Percentiles rank a stretch among this genome's conserved stretches.
Conservation (phyloP, 176 grass and related monocot genomes). For the Phoenix dactylifera region DNA sequence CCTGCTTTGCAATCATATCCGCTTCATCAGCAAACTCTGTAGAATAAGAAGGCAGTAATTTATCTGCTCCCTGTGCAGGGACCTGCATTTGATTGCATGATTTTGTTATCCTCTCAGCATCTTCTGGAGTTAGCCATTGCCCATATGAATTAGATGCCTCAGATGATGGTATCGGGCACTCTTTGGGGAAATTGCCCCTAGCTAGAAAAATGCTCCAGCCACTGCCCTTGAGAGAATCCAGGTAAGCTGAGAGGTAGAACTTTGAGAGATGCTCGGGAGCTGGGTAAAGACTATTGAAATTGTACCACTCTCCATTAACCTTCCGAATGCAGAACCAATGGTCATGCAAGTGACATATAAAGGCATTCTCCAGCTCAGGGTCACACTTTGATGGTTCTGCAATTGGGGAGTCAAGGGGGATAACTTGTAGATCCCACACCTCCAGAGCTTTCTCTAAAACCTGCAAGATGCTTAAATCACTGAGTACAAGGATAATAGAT, state of each 20-base stretch:
- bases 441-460: slow-evolving; percentile 91
- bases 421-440: slow-evolving; percentile 88
- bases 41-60: slow-evolving; percentile 6
- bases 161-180: slow-evolving; percentile 49
- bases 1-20: slow-evolving; percentile 55
- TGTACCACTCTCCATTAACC: slow-evolving; percentile 90
- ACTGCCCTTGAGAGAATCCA: slow-evolving; percentile 78
- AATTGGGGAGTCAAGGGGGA: slow-evolving; percentile 60
- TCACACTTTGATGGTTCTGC: slow-evolving; percentile 58
- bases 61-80: slow-evolving; percentile 16
- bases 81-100: slow-evolving; percentile 56
- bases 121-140: slow-evolving; percentile 88
- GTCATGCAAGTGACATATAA: slow-evolving; percentile 87
- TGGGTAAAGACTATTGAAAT: slow-evolving; percentile 96
- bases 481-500: too few species aligned
- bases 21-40: slow-evolving; percentile 39
- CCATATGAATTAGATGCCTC: slow-evolving; percentile 68
- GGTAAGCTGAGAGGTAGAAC: slow-evolving; percentile 87
- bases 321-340: slow-evolving; percentile 99
- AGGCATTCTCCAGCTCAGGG: slow-evolving; percentile 77
- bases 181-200: slow-evolving; percentile 81
- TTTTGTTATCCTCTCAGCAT: slow-evolving; percentile 54
- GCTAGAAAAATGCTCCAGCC: slow-evolving; percentile 92
- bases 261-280: slow-evolving; percentile 87
- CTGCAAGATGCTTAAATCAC: slow-evolving; percentile 12